Percentiles rank a stretch among this genome's conserved stretches.
Evolutionary conservation across 192 early-diverging fungal species (phyloP).

Genomic region (Podila epicladia): DNA sequence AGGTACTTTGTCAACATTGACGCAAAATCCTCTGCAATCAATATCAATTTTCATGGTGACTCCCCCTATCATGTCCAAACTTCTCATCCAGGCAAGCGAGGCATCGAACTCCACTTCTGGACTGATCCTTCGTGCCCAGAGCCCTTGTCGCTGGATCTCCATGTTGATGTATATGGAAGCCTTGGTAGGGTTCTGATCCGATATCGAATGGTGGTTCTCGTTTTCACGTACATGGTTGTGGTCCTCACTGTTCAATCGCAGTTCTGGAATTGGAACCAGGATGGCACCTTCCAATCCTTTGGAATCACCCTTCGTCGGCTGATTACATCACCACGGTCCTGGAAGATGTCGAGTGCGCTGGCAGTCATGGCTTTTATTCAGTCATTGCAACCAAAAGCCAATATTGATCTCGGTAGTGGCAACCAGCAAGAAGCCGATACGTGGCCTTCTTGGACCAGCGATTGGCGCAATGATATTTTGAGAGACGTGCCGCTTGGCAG

Average conservation of each 20-base stretch:
- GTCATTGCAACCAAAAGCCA: conserved; percentile 16
- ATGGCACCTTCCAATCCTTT: conserved; percentile 25
- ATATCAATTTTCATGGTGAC: conserved; percentile 64
- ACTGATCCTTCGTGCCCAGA: conserved; percentile 60
- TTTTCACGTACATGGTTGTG: conserved; percentile 72
- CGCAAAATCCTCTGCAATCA: conserved; percentile 17
- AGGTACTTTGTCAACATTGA: conserved; percentile 60
- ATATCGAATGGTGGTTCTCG: conserved; percentile 74
- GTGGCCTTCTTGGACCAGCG: conserved; percentile 8
- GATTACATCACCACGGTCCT: conserved; percentile 34
- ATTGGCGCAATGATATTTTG: conserved; percentile 13
- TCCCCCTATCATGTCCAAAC: conserved; percentile 51
- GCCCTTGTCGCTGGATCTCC: conserved; percentile 56
- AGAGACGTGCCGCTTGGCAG: conserved; percentile 57
- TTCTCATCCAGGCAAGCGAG: conserved; percentile 25
- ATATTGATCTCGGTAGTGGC: conserved; percentile 31
- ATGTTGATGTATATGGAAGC: conserved; percentile 75
- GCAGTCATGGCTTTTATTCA: conserved; percentile 50
- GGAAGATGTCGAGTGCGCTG: conserved; percentile 43
- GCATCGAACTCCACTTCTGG: conserved; percentile 62
- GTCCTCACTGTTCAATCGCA: conserved; percentile 62
- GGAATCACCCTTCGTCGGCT: conserved; percentile 5
- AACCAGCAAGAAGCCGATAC: conserved; percentile 5
- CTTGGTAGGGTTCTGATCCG: conserved; percentile 74
- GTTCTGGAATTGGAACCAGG: conserved; percentile 45